Evolutionary conservation across 345 rosid genomes (phyloP).

Genomic region (Populus simonii): DNA sequence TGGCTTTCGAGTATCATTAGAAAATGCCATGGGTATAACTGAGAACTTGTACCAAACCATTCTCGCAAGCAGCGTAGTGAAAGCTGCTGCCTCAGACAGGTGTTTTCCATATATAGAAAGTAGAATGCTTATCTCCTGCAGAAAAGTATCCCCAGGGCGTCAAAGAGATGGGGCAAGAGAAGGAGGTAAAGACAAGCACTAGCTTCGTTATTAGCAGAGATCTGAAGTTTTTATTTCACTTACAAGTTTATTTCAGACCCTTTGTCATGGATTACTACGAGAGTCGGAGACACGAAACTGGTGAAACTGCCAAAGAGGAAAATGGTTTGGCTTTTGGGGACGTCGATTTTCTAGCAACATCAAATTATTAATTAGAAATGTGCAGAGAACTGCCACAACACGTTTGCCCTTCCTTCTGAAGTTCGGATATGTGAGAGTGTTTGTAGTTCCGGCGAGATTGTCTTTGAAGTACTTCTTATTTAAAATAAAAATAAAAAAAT

Average conservation of each 20-base stretch:
- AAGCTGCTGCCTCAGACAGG: slow-evolving; percentile 13
- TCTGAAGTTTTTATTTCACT: not conserved
- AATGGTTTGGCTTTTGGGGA: not conserved
- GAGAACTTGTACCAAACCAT: not conserved
- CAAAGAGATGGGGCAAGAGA: not conserved
- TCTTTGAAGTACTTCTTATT: no score
- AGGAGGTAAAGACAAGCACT: not conserved
- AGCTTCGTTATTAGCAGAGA: not conserved
- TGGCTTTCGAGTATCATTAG: no score
- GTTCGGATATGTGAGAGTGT: not conserved
- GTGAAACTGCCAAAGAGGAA: slow-evolving; percentile 16
- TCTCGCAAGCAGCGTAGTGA: not conserved
- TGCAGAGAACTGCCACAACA: slow-evolving; percentile 28
- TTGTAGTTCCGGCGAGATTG: no score
- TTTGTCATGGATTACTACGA: not conserved
- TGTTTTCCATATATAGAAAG: slow-evolving; percentile 5
- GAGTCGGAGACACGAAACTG: not conserved
- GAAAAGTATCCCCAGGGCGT: not conserved
- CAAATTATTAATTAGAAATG: not conserved
- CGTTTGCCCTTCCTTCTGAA: slow-evolving; percentile 10
- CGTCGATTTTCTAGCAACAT: slow-evolving; percentile 30
- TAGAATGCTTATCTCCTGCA: not conserved
- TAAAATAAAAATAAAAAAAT: no score
- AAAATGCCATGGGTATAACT: no score
- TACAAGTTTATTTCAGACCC: no score